These are phyloP conservation scores for Erodium trifolium DNA, from an alignment of 441 rosid genomes.

Conservation along the genomic window DNA sequence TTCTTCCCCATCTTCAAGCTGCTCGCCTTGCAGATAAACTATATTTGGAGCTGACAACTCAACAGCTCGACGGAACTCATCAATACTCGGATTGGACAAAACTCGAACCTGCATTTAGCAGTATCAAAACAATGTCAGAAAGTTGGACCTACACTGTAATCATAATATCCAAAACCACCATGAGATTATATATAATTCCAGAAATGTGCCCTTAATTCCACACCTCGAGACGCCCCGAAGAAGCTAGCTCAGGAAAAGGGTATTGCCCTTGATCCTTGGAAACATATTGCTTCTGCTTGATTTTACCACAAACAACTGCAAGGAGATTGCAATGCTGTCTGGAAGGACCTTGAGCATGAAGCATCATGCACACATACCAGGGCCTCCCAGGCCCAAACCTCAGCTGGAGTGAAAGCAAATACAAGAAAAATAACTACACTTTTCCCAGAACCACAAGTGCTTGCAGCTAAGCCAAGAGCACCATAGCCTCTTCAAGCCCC, in stretches of 20 bases:
- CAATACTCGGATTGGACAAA: conserved; percentile 56
- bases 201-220: conserved; percentile 20
- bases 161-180: conserved; percentile 2
- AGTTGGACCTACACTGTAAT: no score
- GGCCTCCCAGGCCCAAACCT: conserved; percentile 22
- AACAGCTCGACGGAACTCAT: conserved; percentile 55
- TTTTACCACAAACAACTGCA: conserved; percentile 54
- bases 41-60: conserved; percentile 56
- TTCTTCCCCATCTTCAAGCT: conserved; percentile 51
- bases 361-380: conserved; percentile 77
- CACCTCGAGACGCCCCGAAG: conserved; percentile 92
- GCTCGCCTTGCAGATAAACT: conserved; percentile 82
- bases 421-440: conserved; percentile 6
- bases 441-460: neutral
- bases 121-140: neutral
- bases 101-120: conserved; percentile 59
- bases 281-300: conserved; percentile 36
- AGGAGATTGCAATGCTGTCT: conserved; percentile 82
- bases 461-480: neutral
- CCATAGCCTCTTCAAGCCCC: conserved; percentile 7
- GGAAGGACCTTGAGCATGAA: conserved; percentile 83
- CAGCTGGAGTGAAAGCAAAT: conserved; percentile 11
- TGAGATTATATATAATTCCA: no score
- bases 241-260: conserved; percentile 76
- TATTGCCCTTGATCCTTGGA: conserved; percentile 43